Base-by-base conservation (phyloP, 495 filamentous ascomycete genomes). In the Collariella sp. region DNA sequence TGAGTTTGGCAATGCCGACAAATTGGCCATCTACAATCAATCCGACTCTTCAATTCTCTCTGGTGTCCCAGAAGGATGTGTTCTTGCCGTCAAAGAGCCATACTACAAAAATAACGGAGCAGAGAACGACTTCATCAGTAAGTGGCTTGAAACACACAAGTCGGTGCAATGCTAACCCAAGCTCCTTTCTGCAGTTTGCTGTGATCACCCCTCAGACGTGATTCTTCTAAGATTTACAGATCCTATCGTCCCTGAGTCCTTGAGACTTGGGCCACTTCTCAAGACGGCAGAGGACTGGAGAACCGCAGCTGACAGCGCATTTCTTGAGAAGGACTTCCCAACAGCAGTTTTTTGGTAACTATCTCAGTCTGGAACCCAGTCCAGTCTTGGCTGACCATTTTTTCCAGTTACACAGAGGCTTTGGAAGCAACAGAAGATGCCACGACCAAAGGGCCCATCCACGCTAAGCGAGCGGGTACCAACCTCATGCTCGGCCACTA, bases 121-220 rank as follows among this genome's bases (percentile, higher is more conserved):
- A 1, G 62, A 72, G 39, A 69, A 71, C 9, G 64, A 67, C 31
- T 74, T 68, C 63, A 68, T 69, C 13, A 62, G n/a, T n/a, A n/a
- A n/a, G n/a, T n/a, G n/a, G n/a, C n/a, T n/a, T n/a, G n/a, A n/a
- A n/a, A n/a, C n/a, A n/a, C n/a, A n/a, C n/a, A n/a, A n/a, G n/a
- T n/a, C n/a, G n/a, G n/a, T n/a, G n/a, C n/a, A n/a, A n/a, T n/a
- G n/a, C n/a, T n/a, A n/a, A n/a, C n/a, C n/a, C n/a, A n/a, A n/a
- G n/a, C n/a, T n/a, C n/a, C n/a, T n/a, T n/a, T n/a, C n/a, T n/a
- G n/a, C n/a, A n/a, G n/a, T 81, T n/a, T 70, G 76, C 24, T 73
- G 81, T 3, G 79, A 81, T 52, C 79, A 82, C 62, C 58, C 74
- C 15, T 74, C 70, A 11, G 76, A 81, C 53, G 48, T 80, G 19